Conservation (phyloP, 2,329 filamentous ascomycete genomes). For the Pestalotiopsis sp. region DNA sequence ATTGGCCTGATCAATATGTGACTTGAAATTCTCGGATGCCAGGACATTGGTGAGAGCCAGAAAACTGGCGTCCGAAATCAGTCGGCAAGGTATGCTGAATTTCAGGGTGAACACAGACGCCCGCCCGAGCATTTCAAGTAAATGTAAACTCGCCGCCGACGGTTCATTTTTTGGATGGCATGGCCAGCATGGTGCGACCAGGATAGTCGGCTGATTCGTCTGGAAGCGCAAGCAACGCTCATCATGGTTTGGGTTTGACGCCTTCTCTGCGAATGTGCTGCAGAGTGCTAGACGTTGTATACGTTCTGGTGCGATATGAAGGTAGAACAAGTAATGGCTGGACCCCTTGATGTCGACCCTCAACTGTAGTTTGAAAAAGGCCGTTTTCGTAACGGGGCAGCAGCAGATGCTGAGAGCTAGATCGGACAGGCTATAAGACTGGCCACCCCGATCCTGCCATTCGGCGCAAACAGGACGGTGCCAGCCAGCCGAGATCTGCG, state of each 20-base stretch:
- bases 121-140: background rate
- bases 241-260: background rate
- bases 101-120: background rate
- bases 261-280: background rate
- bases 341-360: slow-evolving; percentile 8
- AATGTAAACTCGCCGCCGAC: background rate
- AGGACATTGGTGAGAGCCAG: background rate
- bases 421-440: background rate
- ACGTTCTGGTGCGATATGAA: slow-evolving; percentile 8
- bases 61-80: background rate
- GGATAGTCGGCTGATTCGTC: background rate
- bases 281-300: background rate
- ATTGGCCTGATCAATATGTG: slow-evolving; percentile 8
- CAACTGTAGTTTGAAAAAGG: slow-evolving; percentile 6
- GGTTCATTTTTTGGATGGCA: background rate
- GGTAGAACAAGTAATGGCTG: slow-evolving; percentile 10
- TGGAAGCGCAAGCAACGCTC: slow-evolving; percentile 2
- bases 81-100: slow-evolving; percentile 1
- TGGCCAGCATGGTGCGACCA: slow-evolving; percentile 4
- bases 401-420: slow-evolving; percentile 8
- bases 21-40: background rate
- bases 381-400: background rate
- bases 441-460: slow-evolving; percentile 3
- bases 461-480: slow-evolving; percentile 1
- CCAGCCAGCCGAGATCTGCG: slow-evolving; percentile 4